Evolutionary conservation across 129 eudicot species (phyloP).

Genomic region (Lactuca sativa): DNA sequence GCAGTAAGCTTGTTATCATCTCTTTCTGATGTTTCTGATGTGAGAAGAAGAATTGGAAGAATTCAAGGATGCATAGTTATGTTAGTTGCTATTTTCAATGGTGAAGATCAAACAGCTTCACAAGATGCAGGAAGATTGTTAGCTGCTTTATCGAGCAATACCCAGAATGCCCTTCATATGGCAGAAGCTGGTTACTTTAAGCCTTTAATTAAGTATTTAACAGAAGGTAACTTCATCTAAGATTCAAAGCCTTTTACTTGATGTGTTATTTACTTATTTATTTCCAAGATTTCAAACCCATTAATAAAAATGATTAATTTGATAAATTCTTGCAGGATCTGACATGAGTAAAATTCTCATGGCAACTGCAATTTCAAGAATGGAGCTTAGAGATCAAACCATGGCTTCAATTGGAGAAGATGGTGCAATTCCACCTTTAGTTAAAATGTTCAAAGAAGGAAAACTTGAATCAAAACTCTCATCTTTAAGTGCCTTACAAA

Average conservation of each 20-base stretch:
- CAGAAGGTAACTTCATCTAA: conserved; percentile 54
- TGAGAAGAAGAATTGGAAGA: conserved; percentile 73
- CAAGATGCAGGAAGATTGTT: conserved; percentile 66
- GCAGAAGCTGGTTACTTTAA: conserved; percentile 94
- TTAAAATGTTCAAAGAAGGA: conserved; percentile 78
- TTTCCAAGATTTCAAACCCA: not conserved
- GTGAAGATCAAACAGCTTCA: conserved; percentile 71
- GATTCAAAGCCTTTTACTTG: not conserved
- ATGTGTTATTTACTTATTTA: not conserved
- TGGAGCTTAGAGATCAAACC: conserved; percentile 75
- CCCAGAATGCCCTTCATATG: conserved; percentile 93
- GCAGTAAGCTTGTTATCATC: conserved; percentile 71
- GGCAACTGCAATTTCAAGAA: conserved; percentile 86
- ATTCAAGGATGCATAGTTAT: conserved; percentile 87
- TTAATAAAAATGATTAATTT: no score
- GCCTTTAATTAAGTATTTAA: conserved; percentile 73
- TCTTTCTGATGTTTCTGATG: conserved; percentile 52
- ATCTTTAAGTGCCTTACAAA: conserved; percentile 67
- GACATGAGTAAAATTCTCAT: conserved; percentile 91
- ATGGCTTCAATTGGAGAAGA: conserved; percentile 67
- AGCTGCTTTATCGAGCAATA: conserved; percentile 62
- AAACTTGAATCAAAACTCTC: conserved; percentile 86
- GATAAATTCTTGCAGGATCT: conserved; percentile 53
- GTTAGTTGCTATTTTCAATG: conserved; percentile 76
- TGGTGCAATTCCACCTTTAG: conserved; percentile 85